These are phyloP conservation scores for Aspergillus sp. DNA, from an alignment of 2,329 filamentous ascomycete genomes.

Conservation along the genomic window DNA sequence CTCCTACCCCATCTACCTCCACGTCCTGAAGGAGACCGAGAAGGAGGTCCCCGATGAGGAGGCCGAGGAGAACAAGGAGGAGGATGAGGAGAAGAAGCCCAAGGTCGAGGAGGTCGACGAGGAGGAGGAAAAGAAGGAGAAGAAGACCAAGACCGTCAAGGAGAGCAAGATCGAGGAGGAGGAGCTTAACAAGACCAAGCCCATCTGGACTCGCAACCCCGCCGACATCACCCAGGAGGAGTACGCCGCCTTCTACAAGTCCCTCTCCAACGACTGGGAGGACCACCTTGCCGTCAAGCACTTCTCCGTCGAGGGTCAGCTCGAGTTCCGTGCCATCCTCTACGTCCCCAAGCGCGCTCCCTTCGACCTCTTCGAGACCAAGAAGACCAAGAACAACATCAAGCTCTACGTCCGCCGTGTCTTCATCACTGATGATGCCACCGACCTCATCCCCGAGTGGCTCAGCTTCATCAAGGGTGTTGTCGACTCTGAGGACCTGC, in stretches of 20 bases:
- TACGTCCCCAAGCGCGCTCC: slow-evolving; percentile 99
- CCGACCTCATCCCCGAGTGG: slow-evolving; percentile 99
- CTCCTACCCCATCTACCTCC: slow-evolving; percentile 99
- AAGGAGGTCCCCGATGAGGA: slow-evolving; percentile 98
- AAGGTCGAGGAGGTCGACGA: slow-evolving; percentile 93
- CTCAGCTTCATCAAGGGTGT: slow-evolving; percentile 99
- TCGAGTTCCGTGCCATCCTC: slow-evolving; percentile 99
- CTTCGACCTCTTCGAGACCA: slow-evolving; percentile 99
- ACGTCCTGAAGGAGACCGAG: slow-evolving; percentile 99
- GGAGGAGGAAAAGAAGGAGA: slow-evolving; percentile 80
- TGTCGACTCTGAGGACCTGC: slow-evolving; percentile 98
- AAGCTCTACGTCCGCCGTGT: slow-evolving; percentile 99
- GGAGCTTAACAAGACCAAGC: slow-evolving; percentile 99
- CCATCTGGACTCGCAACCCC: slow-evolving; percentile 99
- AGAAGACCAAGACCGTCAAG: slow-evolving; percentile 99
- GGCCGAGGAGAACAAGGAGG: slow-evolving; percentile 65
- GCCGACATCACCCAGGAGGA: slow-evolving; percentile 93
- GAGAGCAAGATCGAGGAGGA: slow-evolving; percentile 98
- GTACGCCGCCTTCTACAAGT: slow-evolving; percentile 99
- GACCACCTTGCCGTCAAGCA: slow-evolving; percentile 99
- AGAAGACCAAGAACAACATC: slow-evolving; percentile 99
- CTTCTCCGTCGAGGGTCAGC: slow-evolving; percentile 99
- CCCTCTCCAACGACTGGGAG: slow-evolving; percentile 99
- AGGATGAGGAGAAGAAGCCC: slow-evolving; percentile 87
- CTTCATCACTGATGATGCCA: slow-evolving; percentile 99